Evolutionary conservation across 495 filamentous ascomycete species (phyloP), one percentile per base, ranked within the genome.

Genomic region (Podospora australis): DNA sequence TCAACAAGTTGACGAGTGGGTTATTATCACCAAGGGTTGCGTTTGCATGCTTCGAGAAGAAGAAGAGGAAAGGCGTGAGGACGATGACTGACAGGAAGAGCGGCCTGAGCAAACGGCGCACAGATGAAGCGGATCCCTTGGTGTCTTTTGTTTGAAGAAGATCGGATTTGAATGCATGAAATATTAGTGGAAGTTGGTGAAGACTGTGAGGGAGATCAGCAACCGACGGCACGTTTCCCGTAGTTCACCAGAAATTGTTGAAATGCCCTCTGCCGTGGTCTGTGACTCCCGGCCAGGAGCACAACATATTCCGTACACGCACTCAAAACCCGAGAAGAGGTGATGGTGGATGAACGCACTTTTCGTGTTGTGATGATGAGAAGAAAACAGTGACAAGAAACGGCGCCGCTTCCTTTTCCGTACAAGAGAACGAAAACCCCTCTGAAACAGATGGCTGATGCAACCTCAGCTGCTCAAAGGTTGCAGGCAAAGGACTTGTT

Each of bases 41-140:
- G 10, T 29, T 0, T 23, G 21, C 23, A 30, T 6, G 23, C 40
- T 28, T 43, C 40, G 17, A 23, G 40, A 28, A 43, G n/a, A n/a
- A n/a, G n/a, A n/a, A n/a, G n/a, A n/a, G n/a, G n/a, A n/a, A n/a
- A n/a, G n/a, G n/a, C n/a, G n/a, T n/a, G n/a, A n/a, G 14, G 32
- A 16, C 32, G 19, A 36, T 16, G 32, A 36, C 32, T 36, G 32
- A 36, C 32, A 16, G 22, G 22, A n/a, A n/a, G n/a, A 43, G 38
- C 17, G 40, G 23, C 23, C 40, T 21, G 20, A 23, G 40, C 22
- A 43, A 43, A 43, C 40, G 20, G 23, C 40, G 40, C 40, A 43
- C 40, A 25, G 40, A 23, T 39, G 20, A 11, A 16, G 21, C 17
- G 16, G 16, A 40, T 10, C 11, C 38, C 38, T 11, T 20, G 38